Conservation (phyloP, 2,329 filamentous ascomycete species). For the Botrytis fragariae region DNA sequence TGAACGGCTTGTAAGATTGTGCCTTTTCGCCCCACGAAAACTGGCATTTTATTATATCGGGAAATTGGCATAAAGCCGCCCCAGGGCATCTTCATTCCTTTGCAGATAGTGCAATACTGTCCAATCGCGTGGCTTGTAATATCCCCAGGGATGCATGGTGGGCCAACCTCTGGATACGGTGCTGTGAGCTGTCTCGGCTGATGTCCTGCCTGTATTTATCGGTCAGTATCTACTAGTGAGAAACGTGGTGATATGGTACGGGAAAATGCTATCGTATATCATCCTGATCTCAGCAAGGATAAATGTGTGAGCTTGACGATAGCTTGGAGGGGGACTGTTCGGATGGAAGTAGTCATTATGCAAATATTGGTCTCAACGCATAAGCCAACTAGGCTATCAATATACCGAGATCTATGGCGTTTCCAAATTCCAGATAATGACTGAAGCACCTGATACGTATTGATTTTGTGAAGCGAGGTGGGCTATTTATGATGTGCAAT, state of each 20-base stretch:
- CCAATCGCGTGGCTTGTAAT: neutral
- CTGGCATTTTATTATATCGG: neutral
- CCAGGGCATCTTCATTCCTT: slow-evolving; percentile 8
- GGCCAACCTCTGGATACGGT: neutral
- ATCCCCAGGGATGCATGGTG: neutral
- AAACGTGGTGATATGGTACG: accelerated
- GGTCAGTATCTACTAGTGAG: neutral
- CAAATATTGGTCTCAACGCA: neutral
- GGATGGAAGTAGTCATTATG: neutral
- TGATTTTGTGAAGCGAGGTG: neutral
- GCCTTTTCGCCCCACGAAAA: neutral
- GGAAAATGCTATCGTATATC: neutral
- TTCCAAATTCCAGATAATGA: neutral
- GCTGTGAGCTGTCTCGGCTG: neutral
- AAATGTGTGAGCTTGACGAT: neutral
- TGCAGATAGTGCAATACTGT: neutral
- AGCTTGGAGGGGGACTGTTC: accelerated
- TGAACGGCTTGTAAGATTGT: neutral
- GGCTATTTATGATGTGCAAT: no score
- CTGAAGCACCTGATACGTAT: no score
- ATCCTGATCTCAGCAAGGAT: neutral
- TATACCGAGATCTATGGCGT: no score
- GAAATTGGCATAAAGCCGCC: neutral
- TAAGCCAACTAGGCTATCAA: neutral
- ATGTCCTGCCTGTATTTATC: neutral